Evolutionary conservation across 2,329 filamentous ascomycete genomes (phyloP).

Genomic region (Hypoxylon sp.): DNA sequence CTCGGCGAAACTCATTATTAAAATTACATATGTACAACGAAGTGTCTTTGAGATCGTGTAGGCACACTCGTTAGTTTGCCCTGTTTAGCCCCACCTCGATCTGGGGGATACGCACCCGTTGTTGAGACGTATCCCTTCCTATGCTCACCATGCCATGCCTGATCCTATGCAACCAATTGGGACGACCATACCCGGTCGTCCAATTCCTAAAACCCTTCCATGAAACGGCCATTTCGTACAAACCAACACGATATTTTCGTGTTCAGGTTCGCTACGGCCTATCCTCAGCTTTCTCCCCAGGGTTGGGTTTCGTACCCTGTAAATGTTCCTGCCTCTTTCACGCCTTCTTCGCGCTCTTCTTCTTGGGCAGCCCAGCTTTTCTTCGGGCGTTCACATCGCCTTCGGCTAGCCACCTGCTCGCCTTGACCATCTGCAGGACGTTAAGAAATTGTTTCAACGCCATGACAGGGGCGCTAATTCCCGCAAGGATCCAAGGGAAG

Average conservation of each 20-base stretch:
- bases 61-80: constrained; percentile 24
- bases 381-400: constrained; percentile 80
- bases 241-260: constrained; percentile 17
- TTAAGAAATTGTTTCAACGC: constrained; percentile 93
- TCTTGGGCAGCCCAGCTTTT: constrained; percentile 65
- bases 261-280: constrained; percentile 4
- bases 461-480: constrained; percentile 88
- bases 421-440: constrained; percentile 92
- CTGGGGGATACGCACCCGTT: constrained; percentile 9
- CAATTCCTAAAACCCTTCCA: constrained; percentile 19
- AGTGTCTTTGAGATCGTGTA: constrained; percentile 13
- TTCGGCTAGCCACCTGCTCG: constrained; percentile 90
- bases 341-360: constrained; percentile 44
- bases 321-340: constrained; percentile 20
- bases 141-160: constrained; percentile 37
- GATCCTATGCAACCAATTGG: constrained; percentile 38
- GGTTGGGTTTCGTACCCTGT: background rate
- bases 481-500: constrained; percentile 77
- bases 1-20: constrained; percentile 29
- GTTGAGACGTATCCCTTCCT: constrained; percentile 25
- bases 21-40: constrained; percentile 41
- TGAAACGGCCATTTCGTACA: constrained; percentile 35
- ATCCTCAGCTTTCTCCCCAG: background rate
- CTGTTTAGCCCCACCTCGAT: constrained; percentile 16
- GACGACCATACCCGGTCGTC: constrained; percentile 22